Conservation (phyloP, 2,329 filamentous ascomycete species). For the Colletotrichum sp. region DNA sequence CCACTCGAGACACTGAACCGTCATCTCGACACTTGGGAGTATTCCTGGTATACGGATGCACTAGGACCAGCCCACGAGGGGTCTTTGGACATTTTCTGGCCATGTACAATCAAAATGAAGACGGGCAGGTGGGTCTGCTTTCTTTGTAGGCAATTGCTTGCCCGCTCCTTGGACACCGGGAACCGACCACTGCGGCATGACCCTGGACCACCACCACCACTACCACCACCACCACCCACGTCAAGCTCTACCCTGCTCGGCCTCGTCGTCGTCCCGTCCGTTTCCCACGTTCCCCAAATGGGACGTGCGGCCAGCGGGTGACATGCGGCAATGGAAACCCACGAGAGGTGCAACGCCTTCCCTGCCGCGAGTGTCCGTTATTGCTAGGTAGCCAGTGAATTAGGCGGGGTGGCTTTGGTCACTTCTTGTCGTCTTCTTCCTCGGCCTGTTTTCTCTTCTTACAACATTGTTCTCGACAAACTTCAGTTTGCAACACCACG, state of each 20-base stretch:
- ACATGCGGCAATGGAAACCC: constrained; percentile 9
- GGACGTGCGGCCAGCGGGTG: constrained; percentile 1
- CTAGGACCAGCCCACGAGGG: constrained; percentile 3
- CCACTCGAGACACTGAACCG: not conserved
- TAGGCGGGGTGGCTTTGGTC: constrained; percentile 1
- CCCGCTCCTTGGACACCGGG: not conserved
- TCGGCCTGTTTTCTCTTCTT: not conserved
- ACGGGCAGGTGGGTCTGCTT: not conserved
- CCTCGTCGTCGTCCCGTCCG: not conserved
- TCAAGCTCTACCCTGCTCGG: constrained; percentile 5
- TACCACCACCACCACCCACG: not conserved
- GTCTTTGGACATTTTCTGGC: not conserved
- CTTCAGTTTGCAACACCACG: not conserved
- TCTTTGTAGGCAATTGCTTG: not conserved
- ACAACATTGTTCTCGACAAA: not conserved
- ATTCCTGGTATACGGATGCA: not conserved
- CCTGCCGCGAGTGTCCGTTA: constrained; percentile 1
- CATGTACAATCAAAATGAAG: not conserved
- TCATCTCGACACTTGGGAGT: constrained; percentile 13
- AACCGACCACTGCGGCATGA: not conserved
- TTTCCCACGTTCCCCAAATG: constrained; percentile 6
- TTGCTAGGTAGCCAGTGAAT: not conserved
- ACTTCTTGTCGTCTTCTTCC: not conserved
- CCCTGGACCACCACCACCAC: not conserved
- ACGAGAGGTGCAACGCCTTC: constrained; percentile 10